Base-by-base conservation (phyloP, 345 rosid species). In the Eucalyptus tenuipes region DNA sequence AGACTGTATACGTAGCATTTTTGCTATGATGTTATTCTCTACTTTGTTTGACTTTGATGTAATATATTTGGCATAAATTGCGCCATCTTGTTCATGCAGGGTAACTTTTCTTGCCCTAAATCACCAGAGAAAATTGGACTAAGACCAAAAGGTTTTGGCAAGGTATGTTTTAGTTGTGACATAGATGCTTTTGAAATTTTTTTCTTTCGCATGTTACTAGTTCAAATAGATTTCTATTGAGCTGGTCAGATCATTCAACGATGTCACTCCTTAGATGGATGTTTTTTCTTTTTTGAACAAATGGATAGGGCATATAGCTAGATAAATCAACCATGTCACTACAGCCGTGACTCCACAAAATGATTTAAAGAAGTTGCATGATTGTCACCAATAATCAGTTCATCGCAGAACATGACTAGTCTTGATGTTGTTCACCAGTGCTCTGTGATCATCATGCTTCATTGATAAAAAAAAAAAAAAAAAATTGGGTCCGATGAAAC, bases 111-210 rank as follows among this genome's bases (percentile, higher is more conserved):
- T 86, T 98, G 99, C 93, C 99, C 98, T 18, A 94, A 94, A 82
- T 97, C 99, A 33, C 99, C 95, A 4, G 98, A 96, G 92, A 98
- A 98, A 88, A 90, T 91, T 95, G 95, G 22, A 86, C 89, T 86
- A 93, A 92, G 90, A 90, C 92, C 90, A 97, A 94, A 91, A 93
- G 92, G 55, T 92, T 90, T 82, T 91, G 92, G 10, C 94, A 90
- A 31, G 96, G 99, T 97, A 25, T 20, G 45, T 37, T 37, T 37
- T 37, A 10, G 45, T 14, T 18, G 82, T 20, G 14, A 24, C 2
- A 0, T 71, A 18, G 8, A 71, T 71, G 47, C 45, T 71, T 10
- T 71, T 71, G 82, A 18, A 37, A 5, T 0, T 18, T 37, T 18
- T 37, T 7, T 40, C 7, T 37, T 37, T 71, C 8, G 2, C 82